These are phyloP conservation scores for Pecoramyces ruminantium DNA, from an alignment of 192 early-diverging fungal genomes.

Conservation along the genomic window DNA sequence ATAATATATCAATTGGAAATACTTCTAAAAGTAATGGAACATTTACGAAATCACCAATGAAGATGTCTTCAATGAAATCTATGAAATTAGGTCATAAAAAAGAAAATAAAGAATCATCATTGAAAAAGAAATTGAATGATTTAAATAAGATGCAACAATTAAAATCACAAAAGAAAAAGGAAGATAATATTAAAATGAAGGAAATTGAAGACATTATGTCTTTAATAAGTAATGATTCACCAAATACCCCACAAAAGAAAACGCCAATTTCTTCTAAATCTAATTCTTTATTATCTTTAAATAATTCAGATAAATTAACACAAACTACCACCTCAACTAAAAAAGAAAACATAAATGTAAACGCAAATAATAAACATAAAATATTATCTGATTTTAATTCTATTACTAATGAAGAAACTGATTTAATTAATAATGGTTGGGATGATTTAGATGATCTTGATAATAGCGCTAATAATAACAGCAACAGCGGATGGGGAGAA, in stretches of 20 bases:
- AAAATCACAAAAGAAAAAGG: neutral
- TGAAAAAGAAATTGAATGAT: neutral
- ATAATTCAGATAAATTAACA: neutral
- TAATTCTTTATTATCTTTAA: neutral
- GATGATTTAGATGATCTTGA: neutral
- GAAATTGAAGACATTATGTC: neutral
- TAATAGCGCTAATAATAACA: neutral
- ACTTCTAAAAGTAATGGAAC: neutral
- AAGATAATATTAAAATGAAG: neutral
- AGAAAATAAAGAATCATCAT: neutral
- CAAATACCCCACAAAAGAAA: neutral
- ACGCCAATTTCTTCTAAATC: neutral
- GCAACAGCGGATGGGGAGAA: neutral
- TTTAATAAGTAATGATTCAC: neutral
- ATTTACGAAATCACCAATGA: neutral
- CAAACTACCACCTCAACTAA: neutral
- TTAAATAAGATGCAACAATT: neutral
- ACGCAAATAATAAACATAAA: neutral
- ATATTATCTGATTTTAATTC: neutral
- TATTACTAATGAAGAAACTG: neutral
- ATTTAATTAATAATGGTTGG: neutral
- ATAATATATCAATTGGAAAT: neutral
- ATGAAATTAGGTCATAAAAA: neutral
- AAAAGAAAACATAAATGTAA: neutral
- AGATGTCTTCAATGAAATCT: neutral